Conservation (phyloP, 2,329 filamentous ascomycete species). For the Colletotrichum liaoningense region DNA sequence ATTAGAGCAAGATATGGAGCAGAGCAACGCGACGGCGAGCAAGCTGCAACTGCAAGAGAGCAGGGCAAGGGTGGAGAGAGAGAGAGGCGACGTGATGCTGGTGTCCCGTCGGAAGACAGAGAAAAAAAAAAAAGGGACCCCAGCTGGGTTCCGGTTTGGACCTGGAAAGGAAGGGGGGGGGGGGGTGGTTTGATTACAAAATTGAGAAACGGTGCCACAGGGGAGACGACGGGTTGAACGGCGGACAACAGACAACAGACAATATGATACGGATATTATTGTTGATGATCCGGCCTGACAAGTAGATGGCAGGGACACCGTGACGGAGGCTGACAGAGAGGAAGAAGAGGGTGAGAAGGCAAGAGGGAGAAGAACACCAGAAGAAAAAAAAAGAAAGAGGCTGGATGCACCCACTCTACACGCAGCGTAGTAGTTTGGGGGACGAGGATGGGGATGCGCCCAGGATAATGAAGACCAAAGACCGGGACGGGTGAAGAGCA, state of each 20-base stretch:
- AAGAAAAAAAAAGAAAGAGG: neutral
- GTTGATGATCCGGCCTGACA: neutral
- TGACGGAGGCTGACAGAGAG: neutral
- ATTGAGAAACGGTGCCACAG: neutral
- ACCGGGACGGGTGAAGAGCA: conserved; percentile 6
- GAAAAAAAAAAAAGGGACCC: conserved; percentile 1
- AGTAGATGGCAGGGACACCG: neutral
- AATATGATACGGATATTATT: neutral
- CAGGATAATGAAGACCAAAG: neutral
- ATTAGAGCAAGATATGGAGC: conserved; percentile 7
- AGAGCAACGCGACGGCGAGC: neutral
- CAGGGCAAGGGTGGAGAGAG: neutral
- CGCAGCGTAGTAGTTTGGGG: neutral
- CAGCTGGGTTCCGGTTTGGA: neutral
- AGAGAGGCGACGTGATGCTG: conserved; percentile 3
- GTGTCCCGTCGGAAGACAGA: neutral
- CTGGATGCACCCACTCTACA: neutral
- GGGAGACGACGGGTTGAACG: neutral
- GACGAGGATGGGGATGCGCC: neutral
- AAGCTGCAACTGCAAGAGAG: neutral
- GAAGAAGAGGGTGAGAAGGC: neutral
- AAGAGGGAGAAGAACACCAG: neutral
- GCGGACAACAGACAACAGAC: neutral
- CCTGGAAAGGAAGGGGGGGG: neutral
- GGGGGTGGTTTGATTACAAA: neutral